Conservation (phyloP, 164 flowering plant species). For the Aristolochia fimbriata region DNA sequence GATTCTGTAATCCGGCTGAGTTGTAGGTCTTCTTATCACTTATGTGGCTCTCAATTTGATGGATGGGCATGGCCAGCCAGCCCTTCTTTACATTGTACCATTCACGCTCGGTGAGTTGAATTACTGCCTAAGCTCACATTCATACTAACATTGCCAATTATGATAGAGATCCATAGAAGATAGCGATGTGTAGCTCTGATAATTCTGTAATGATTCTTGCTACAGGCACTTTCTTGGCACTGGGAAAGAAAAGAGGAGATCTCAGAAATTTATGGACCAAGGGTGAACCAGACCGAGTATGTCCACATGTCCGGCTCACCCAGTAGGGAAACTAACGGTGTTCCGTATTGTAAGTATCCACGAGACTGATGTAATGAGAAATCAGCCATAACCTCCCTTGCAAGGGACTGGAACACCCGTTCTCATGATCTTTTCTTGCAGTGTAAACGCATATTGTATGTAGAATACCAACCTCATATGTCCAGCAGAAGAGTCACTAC, state of each 20-base stretch:
- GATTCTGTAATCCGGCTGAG: not conserved
- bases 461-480: too few species aligned
- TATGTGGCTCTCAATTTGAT: constrained; percentile 84
- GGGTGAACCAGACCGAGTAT: constrained; percentile 62
- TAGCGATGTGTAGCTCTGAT: not conserved
- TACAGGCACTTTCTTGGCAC: constrained; percentile 53
- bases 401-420: too few species aligned
- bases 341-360: too few species aligned
- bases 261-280: constrained; percentile 47
- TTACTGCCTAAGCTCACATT: not conserved
- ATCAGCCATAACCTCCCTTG: too few species aligned
- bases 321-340: not conserved
- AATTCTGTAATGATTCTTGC: not conserved
- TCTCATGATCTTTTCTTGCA: too few species aligned
- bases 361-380: too few species aligned
- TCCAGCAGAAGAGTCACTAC: too few species aligned
- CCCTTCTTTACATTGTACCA: constrained; percentile 87
- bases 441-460: too few species aligned
- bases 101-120: constrained; percentile 57
- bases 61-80: constrained; percentile 98
- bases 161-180: not conserved
- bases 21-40: constrained; percentile 73
- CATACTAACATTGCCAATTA: not conserved
- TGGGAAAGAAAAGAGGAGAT: constrained; percentile 68
- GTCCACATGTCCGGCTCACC: constrained; percentile 54